Base-by-base conservation (phyloP, 2,329 filamentous ascomycete species). In the Escovopsis sp. region DNA sequence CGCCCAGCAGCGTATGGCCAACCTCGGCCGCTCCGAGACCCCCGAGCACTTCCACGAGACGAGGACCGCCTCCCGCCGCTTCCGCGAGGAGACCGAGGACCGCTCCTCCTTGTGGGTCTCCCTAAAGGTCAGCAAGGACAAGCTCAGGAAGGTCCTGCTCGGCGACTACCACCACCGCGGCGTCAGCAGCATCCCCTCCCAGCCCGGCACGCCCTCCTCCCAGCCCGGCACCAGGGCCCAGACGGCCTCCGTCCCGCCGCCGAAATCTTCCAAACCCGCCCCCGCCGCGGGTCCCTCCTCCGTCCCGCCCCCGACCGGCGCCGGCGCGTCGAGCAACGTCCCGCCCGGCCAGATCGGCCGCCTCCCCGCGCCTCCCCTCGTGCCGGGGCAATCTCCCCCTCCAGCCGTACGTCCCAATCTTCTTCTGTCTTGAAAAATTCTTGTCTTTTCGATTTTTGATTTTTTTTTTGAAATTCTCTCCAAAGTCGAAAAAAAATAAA, bases 1-100 rank as follows among this genome's bases (percentile, higher is more conserved):
- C 35, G 89, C 89, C 5, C 84, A 89, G 56, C 84, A 86, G 48
- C 82, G 88, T 43, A 89, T 96, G 76, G 81, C 81, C 31, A 81
- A 84, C 48, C 57, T 85, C 39, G 78, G 79, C 39, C 80, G 91
- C 46, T 95, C 89, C 29, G 84, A 88, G 57, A 96, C 91, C 0
- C 91, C 91, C 3, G 91, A 72, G 31, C 80, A 79, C 50, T 79
- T 79, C 52, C 79, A 79, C 54, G 86, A 94, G 58, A 75, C 81
- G 1, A 70, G 87, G 52, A 77, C 74, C 7, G n/a, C n/a, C 20
- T 79, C 80, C 6, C 70, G 73, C 42, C 71, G 71, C 39, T 68
- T 66, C 47, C 75, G 85, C 39, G 88, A 95, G 55, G 86, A 89
- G 49, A 91, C 81, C 12, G 81, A 87, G 41, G 82, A 87, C 49